phyloP scores from a whole-genome alignment of 306 rosid species.

The Gastrolobium villosum region DNA sequence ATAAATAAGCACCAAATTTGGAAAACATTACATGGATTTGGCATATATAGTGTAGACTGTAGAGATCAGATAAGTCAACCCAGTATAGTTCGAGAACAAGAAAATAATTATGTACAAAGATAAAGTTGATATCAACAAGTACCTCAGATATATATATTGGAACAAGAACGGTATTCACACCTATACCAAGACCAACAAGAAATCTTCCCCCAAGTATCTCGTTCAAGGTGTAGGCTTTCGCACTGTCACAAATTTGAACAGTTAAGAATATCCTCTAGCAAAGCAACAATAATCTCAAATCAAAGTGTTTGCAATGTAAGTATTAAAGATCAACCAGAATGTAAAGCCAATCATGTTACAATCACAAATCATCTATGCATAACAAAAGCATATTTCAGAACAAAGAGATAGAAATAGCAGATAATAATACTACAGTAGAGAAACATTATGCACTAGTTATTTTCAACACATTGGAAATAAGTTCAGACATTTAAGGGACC shows the following conservation, averaged over 20 bases:
- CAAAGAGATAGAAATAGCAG: neutral
- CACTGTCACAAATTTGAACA: conserved; percentile 63
- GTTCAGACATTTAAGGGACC: neutral
- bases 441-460: conserved; percentile 7
- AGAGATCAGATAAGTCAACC: neutral
- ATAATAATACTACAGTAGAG: neutral
- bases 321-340: conserved; percentile 29
- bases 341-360: conserved; percentile 12
- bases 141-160: conserved; percentile 95
- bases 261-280: conserved; percentile 15
- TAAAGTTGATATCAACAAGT: conserved; percentile 34
- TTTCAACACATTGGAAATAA: neutral
- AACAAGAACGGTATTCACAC: conserved; percentile 89
- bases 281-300: conserved; percentile 25
- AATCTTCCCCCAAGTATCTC: conserved; percentile 88
- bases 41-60: neutral
- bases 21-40: conserved; percentile 12
- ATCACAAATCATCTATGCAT: conserved; percentile 20
- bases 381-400: conserved; percentile 21
- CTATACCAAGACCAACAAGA: conserved; percentile 97
- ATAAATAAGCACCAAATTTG: conserved; percentile 1
- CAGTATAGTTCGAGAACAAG: neutral
- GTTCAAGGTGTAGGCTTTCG: conserved; percentile 80
- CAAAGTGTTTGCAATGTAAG: conserved; percentile 27
- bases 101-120: conserved; percentile 27